Conservation (phyloP, 2,329 filamentous ascomycete species). For the Bipolaris bicolor region DNA sequence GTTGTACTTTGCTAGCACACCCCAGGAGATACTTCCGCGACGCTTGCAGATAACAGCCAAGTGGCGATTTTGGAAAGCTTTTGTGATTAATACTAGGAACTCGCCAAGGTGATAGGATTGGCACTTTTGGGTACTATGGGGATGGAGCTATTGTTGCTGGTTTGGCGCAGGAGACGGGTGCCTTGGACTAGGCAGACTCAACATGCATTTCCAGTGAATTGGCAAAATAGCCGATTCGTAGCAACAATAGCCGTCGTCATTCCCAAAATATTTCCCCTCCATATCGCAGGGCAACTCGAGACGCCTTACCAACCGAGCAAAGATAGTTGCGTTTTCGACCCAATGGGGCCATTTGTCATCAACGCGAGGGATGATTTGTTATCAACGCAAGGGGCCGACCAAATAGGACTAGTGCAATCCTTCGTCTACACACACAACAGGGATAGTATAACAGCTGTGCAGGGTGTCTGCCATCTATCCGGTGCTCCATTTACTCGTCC, state of each 20-base stretch:
- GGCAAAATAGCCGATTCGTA: background rate
- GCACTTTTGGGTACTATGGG: background rate
- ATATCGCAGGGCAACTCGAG: background rate
- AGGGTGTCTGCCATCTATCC: background rate
- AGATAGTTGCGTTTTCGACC: background rate
- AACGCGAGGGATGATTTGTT: too few species aligned
- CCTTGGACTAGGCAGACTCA: background rate
- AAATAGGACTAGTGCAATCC: background rate
- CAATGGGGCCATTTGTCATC: background rate
- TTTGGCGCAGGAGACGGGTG: background rate
- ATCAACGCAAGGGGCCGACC: background rate
- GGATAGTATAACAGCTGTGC: background rate
- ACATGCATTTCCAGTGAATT: conserved; percentile 1
- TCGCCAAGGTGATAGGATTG: background rate
- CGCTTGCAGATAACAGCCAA: background rate
- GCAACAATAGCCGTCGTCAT: background rate
- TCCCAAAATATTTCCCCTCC: background rate
- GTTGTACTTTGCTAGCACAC: background rate
- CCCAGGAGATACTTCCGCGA: background rate
- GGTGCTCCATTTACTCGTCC: background rate
- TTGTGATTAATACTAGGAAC: background rate
- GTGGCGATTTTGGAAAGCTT: background rate
- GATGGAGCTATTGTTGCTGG: background rate
- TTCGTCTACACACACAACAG: background rate
- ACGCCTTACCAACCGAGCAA: background rate